These are phyloP conservation scores for Penicillium ucsense DNA, from an alignment of 495 filamentous ascomycete genomes.

Conservation along the genomic window DNA sequence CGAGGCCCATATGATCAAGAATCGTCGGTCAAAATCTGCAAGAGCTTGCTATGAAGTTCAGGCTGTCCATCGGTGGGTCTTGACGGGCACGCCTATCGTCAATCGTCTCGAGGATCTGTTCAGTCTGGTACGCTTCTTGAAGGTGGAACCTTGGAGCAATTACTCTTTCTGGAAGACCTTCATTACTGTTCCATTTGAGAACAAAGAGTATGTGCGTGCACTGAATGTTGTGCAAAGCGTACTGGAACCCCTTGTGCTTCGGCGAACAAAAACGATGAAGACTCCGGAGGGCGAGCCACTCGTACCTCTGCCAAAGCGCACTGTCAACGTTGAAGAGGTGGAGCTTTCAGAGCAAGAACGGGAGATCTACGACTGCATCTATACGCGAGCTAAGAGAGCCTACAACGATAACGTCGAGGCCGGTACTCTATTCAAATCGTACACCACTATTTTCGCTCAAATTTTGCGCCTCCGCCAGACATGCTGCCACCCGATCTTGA, in stretches of 20 bases:
- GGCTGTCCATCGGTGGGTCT: conserved; percentile 79
- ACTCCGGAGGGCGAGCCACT: conserved; percentile 81
- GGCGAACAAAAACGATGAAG: conserved; percentile 96
- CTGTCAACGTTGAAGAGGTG: conserved; percentile 73
- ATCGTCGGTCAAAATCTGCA: conserved; percentile 78
- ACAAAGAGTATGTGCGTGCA: conserved; percentile 83
- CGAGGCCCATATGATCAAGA: conserved; percentile 92
- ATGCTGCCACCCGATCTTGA: conserved; percentile 86
- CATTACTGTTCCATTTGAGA: conserved; percentile 94
- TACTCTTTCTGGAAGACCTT: conserved; percentile 99
- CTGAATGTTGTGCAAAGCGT: conserved; percentile 97
- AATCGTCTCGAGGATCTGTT: conserved; percentile 97
- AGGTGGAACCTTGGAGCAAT: conserved; percentile 95
- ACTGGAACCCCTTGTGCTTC: conserved; percentile 86
- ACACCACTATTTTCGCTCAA: conserved; percentile 93
- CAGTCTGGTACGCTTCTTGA: conserved; percentile 79
- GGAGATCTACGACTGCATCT: conserved; percentile 88
- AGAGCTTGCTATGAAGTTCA: conserved; percentile 85
- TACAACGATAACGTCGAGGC: conserved; percentile 81
- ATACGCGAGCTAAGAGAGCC: conserved; percentile 66
- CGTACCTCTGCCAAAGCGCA: conserved; percentile 74
- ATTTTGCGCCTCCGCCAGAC: conserved; percentile 89
- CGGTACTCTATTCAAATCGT: conserved; percentile 87
- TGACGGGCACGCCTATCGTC: conserved; percentile 95
- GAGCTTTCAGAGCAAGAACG: conserved; percentile 75